Base-by-base conservation (phyloP, 1,284 basidiomycete genomes). In the Tetrapyrgos nigripes region DNA sequence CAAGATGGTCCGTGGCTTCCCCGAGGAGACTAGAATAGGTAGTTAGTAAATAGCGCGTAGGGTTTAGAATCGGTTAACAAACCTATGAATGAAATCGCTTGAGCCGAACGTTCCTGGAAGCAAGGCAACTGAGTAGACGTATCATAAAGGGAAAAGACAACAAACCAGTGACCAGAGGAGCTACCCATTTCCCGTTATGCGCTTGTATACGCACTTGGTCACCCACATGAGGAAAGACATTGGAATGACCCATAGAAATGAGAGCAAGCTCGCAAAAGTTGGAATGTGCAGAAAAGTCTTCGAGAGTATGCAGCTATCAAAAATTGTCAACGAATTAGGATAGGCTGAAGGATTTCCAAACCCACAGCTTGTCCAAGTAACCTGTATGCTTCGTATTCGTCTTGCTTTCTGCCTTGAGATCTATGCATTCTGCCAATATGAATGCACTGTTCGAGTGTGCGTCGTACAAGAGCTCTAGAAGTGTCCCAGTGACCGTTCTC, bases 211-310 rank as follows among this genome's bases (percentile, higher is more conserved):
- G 83, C 45, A 91, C 88, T 58, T 90, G 85, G 63, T 93, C 89
- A 11, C 96, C 96, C 33, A 97, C 92, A 68, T 98, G 95, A n/a
- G 87, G 75, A 76, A 97, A 98, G 2, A 97, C 89, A 48, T 95
- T 76, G 1, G 76, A 69, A 68, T 94, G 78, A 0, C 94, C 94
- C 75, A 94, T 80, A 6, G 83, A 82, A 49, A 90, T 83, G 13
- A 97, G 83, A 1, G 88, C 82, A 17, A 94, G 80, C 72, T 95
- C 92, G 74, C 91, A 94, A 70, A 91, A 94, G 75, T 94, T 94
- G 45, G 91, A 94, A 72, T 98, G 96, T 0, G 96, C 94, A 3
- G 93, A 80, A 70, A 94, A 94, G 70, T 95, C 92, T 72, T 94
- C 92, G 1, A 94, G 81, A 0, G 92, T 94, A 66, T 94, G 92